These are phyloP conservation scores for Venturia aucupariae DNA, from an alignment of 2,329 filamentous ascomycete species.

Conservation along the genomic window DNA sequence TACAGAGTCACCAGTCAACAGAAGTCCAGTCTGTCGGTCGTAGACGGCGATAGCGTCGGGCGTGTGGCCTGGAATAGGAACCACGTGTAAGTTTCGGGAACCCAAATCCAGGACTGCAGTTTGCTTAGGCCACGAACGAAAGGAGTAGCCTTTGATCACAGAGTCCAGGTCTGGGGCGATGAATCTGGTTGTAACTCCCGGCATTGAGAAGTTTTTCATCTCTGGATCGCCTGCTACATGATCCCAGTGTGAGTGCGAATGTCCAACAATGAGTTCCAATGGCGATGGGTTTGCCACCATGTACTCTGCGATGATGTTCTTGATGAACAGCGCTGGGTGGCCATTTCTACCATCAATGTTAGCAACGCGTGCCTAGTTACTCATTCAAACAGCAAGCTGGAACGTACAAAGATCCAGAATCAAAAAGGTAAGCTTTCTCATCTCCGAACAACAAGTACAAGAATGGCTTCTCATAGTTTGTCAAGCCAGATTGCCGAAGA, in stretches of 20 bases:
- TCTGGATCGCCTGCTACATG: conserved; percentile 4
- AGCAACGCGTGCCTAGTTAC: too few relatives aligned
- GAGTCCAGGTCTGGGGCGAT: not conserved
- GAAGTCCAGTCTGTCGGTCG: not conserved
- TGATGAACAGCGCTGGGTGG: not conserved
- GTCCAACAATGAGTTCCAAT: not conserved
- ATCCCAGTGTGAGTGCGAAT: conserved; percentile 1
- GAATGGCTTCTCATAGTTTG: conserved; percentile 2
- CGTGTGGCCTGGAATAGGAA: not conserved
- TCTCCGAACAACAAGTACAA: not conserved
- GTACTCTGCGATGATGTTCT: not conserved
- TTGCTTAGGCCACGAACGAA: not conserved
- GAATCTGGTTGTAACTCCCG: not conserved
- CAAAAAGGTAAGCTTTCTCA: not conserved
- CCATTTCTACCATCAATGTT: not conserved
- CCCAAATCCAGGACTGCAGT: not conserved
- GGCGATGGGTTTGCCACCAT: not conserved
- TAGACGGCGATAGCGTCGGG: not conserved
- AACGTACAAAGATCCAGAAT: not conserved
- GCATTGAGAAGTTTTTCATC: conserved; percentile 1
- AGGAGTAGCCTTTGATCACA: not conserved
- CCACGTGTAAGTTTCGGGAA: not conserved
- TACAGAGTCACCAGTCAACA: not conserved
- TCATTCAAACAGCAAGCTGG: too few relatives aligned
- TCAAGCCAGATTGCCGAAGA: not conserved